These are phyloP conservation scores for Thraustochytrium striatum DNA, from an alignment of 352 stramenopile species.

Conservation along the genomic window DNA sequence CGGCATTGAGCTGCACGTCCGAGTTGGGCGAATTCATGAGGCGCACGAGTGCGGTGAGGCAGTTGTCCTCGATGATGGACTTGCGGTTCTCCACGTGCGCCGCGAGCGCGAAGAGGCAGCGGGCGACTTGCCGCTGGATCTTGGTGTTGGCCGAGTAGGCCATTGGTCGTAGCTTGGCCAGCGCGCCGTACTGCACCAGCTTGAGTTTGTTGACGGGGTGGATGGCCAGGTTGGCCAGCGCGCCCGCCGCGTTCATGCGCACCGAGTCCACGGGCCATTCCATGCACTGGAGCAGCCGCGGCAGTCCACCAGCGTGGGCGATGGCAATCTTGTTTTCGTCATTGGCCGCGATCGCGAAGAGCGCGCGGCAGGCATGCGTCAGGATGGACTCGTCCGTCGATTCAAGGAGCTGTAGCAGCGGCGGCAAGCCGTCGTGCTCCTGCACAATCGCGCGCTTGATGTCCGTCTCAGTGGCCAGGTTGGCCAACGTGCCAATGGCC, in stretches of 20 bases:
- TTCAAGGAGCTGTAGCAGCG: background rate
- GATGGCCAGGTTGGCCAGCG: slow-evolving; percentile 34
- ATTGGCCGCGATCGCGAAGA: slow-evolving; percentile 42
- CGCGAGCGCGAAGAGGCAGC: slow-evolving; percentile 41
- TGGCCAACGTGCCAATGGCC: slow-evolving; percentile 27
- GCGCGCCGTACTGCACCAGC: slow-evolving; percentile 21
- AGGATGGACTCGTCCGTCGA: slow-evolving; percentile 38
- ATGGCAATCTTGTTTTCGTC: slow-evolving; percentile 45
- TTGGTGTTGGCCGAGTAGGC: slow-evolving; percentile 35
- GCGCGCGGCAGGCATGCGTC: slow-evolving; percentile 30
- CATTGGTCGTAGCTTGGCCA: background rate
- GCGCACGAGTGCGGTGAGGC: slow-evolving; percentile 12
- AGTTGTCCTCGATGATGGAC: slow-evolving; percentile 27
- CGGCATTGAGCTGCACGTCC: slow-evolving; percentile 37
- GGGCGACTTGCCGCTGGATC: slow-evolving; percentile 39
- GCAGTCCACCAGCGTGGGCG: background rate
- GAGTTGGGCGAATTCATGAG: slow-evolving; percentile 5
- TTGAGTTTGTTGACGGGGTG: slow-evolving; percentile 46
- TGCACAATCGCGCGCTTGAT: slow-evolving; percentile 42
- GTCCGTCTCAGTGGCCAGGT: slow-evolving; percentile 30
- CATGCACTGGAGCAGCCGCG: slow-evolving; percentile 28
- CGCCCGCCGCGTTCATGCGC: slow-evolving; percentile 32
- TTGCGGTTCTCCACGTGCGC: slow-evolving; percentile 37
- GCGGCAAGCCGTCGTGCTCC: slow-evolving; percentile 17
- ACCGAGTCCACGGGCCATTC: slow-evolving; percentile 3